phyloP scores from a whole-genome alignment of 2,329 filamentous ascomycete genomes.

The Lasiodiplodia sp. region DNA sequence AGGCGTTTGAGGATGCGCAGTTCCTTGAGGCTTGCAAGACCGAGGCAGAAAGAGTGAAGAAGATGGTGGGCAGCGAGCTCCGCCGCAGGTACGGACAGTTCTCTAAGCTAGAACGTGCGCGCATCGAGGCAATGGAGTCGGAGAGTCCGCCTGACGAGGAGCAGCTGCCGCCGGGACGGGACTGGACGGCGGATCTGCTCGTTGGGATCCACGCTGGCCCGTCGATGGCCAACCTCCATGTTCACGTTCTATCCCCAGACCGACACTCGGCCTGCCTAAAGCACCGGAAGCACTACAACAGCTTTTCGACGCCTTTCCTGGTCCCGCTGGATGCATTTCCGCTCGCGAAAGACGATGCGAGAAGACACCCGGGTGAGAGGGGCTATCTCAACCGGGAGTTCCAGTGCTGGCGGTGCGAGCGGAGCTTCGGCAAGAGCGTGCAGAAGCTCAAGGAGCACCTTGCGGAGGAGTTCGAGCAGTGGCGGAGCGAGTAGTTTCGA shows the following conservation, averaged over 20 bases:
- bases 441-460: slow-evolving; percentile 78
- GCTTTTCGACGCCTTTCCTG: slow-evolving; percentile 86
- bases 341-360: slow-evolving; percentile 68
- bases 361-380: slow-evolving; percentile 63
- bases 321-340: slow-evolving; percentile 82
- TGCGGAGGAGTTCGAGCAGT: slow-evolving; percentile 74
- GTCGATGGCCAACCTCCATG: slow-evolving; percentile 90
- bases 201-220: slow-evolving; percentile 86
- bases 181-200: slow-evolving; percentile 79
- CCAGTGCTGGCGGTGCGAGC: slow-evolving; percentile 83
- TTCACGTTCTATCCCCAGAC: slow-evolving; percentile 86
- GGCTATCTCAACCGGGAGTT: slow-evolving; percentile 72
- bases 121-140: slow-evolving; percentile 69
- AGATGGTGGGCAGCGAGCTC: slow-evolving; percentile 77
- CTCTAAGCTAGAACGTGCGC: slow-evolving; percentile 68
- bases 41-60: slow-evolving; percentile 68
- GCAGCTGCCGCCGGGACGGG: slow-evolving; percentile 71
- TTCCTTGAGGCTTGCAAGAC: slow-evolving; percentile 71
- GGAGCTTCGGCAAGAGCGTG: slow-evolving; percentile 77
- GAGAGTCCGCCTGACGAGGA: slow-evolving; percentile 39
- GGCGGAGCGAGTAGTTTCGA: slow-evolving; percentile 67
- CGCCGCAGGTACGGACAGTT: slow-evolving; percentile 69
- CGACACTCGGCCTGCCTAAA: slow-evolving; percentile 75
- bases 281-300: slow-evolving; percentile 90
- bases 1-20: slow-evolving; percentile 72